Percentiles rank a stretch among this genome's conserved stretches.
Evolutionary conservation across 345 rosid species (phyloP).

Genomic region (Kandelia obovata): DNA sequence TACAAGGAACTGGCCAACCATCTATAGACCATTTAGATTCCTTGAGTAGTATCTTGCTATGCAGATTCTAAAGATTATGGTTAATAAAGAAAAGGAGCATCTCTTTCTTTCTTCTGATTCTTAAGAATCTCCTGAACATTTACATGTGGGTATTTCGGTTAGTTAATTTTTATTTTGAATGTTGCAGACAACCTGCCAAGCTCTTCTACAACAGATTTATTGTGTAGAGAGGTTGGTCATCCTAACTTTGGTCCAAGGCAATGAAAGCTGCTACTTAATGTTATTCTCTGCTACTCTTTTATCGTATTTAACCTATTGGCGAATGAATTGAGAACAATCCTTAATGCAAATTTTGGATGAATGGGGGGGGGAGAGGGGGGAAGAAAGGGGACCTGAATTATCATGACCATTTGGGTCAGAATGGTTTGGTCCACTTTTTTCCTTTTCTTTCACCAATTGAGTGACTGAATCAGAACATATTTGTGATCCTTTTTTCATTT

Average conservation of each 20-base stretch:
- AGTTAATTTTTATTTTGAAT: conserved; percentile 5
- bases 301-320: too few species aligned
- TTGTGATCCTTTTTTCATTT: background rate
- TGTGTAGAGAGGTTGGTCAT: conserved; percentile 34
- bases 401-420: background rate
- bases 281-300: too few species aligned
- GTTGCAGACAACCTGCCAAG: conserved; percentile 45
- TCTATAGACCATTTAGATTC: too few species aligned
- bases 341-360: background rate
- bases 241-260: background rate
- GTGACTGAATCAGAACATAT: background rate
- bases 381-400: background rate
- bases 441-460: background rate
- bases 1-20: too few species aligned
- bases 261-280: background rate
- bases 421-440: background rate
- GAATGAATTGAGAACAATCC: too few species aligned
- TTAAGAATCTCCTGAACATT: background rate
- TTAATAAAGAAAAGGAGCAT: background rate
- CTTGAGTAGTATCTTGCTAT: too few species aligned
- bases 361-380: background rate
- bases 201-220: conserved; percentile 33
- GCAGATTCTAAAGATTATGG: too few species aligned
- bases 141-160: background rate
- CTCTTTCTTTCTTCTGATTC: background rate